Evolutionary conservation across 23 red algal species (phyloP), one percentile per base, ranked within the genome.

Genomic region (Gracilaria vermiculophylla): DNA sequence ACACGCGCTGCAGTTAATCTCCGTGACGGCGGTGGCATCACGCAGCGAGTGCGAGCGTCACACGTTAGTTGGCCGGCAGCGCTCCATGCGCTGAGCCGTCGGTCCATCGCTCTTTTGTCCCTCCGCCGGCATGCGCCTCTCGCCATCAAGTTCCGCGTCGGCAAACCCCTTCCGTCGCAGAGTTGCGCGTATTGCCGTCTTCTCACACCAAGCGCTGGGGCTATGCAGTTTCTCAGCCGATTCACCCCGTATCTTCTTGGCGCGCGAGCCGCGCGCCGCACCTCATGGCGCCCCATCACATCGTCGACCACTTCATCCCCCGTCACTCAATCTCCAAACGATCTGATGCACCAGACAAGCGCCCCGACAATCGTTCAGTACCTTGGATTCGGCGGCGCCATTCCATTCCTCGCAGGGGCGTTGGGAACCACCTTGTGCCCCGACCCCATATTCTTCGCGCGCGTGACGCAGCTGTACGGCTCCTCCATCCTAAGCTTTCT

Each of bases 401-500:
- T 90, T 40, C 86, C 86, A 15, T 90, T 90, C 42, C 23, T 90
- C 31, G 55, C 62, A 49, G 75, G 73, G 2, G 86, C 61, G 25
- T 19, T 80, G 2, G 72, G 41, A 48, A 66, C 86, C 16, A 21
- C 74, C 12, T 6, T 90, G 16, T 15, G 15, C 12, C 55, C 71
- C 6, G 54, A 90, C 29, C 48, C 43, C 32, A 45, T 27, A 1
- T 35, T 53, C 17, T 72, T 80, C 39, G 86, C 86, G 5, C 71
- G 41, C 12, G 42, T 44, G 21, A 69, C 75, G 5, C 86, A 90
- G 56, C 60, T 80, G 29, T 93, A 93, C 71, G 77, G 77, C 5
- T 62, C 64, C 6, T 54, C 89, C 29, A 93, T 93, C 70, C 39
- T 93, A 6, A 81, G 73, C 35, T 93, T 93, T 40, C 79, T 93